phyloP scores from a whole-genome alignment of 1,139 yeast species.

The Suhomyces bribrorum region DNA sequence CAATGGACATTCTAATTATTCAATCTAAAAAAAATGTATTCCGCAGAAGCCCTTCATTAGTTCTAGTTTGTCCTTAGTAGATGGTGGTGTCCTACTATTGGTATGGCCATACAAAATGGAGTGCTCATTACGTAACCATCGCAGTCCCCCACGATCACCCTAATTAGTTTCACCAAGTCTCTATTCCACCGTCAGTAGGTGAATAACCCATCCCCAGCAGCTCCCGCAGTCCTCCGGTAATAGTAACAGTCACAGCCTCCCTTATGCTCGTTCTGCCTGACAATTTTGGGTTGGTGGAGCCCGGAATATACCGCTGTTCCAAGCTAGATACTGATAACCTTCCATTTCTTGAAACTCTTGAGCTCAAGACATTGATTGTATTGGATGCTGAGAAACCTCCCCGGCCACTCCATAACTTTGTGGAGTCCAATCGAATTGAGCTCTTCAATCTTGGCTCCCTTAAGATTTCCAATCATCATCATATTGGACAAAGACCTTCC shows the following conservation, averaged over 20 bases:
- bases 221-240: no score
- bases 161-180: neutral
- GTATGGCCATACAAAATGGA: no score
- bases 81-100: no score
- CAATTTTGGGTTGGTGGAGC: conserved; percentile 75
- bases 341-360: conserved; percentile 66
- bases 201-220: no score
- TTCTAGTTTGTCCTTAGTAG: no score
- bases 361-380: conserved; percentile 57
- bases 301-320: conserved; percentile 64
- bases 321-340: conserved; percentile 57
- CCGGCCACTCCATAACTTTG: conserved; percentile 48
- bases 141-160: neutral
- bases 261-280: conserved; percentile 84
- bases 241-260: no score
- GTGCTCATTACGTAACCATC: neutral
- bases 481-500: conserved; percentile 15
- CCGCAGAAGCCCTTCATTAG: no score
- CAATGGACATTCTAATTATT: no score
- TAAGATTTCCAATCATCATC: conserved; percentile 45
- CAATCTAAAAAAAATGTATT: no score
- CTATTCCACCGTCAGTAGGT: no score
- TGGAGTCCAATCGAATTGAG: conserved; percentile 45
- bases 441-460: conserved; percentile 49
- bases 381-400: conserved; percentile 76